These are phyloP conservation scores for Amanita rimosa DNA, from an alignment of 768 basidiomycete genomes.

Conservation along the genomic window DNA sequence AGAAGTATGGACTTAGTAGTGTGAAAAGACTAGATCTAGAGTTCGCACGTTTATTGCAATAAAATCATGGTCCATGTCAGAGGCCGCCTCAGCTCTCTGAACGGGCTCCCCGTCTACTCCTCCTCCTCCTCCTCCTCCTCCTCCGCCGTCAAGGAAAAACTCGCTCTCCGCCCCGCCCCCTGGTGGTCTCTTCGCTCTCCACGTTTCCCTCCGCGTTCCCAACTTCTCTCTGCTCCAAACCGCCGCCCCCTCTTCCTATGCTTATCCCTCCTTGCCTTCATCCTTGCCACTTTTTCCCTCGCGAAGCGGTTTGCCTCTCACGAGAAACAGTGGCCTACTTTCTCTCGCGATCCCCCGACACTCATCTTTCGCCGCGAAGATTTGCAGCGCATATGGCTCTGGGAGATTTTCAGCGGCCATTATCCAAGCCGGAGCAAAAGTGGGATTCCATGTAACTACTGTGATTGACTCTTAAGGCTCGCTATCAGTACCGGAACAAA, in stretches of 20 bases:
- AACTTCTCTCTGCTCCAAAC: conserved; percentile 51
- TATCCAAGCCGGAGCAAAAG: conserved; percentile 77
- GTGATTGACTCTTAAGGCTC: conserved; percentile 5
- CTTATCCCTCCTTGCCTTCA: conserved; percentile 29
- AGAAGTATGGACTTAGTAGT: too few relatives aligned
- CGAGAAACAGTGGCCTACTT: conserved; percentile 53
- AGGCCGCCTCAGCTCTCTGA: conserved; percentile 16
- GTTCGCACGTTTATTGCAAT: neutral
- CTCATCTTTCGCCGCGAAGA: conserved; percentile 71
- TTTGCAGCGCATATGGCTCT: conserved; percentile 85
- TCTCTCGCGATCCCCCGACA: conserved; percentile 51
- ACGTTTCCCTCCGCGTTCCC: conserved; percentile 39
- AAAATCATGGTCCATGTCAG: conserved; percentile 31
- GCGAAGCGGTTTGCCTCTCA: conserved; percentile 49
- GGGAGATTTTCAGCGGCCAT: conserved; percentile 91
- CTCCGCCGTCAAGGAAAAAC: conserved; percentile 58
- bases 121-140: conserved; percentile 23
- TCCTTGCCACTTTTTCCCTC: conserved; percentile 51
- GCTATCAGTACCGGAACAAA: conserved; percentile 53
- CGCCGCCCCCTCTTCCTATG: conserved; percentile 44
- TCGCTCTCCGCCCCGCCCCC: conserved; percentile 32
- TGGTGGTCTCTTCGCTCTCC: conserved; percentile 57
- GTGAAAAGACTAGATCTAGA: neutral
- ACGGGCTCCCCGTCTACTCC: conserved; percentile 22
- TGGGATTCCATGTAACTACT: conserved; percentile 26